A percentile compares a stretch with the other conserved stretches of the same genome.
phyloP scores from a whole-genome alignment of 768 basidiomycete genomes.

The Trametes meyenii region DNA sequence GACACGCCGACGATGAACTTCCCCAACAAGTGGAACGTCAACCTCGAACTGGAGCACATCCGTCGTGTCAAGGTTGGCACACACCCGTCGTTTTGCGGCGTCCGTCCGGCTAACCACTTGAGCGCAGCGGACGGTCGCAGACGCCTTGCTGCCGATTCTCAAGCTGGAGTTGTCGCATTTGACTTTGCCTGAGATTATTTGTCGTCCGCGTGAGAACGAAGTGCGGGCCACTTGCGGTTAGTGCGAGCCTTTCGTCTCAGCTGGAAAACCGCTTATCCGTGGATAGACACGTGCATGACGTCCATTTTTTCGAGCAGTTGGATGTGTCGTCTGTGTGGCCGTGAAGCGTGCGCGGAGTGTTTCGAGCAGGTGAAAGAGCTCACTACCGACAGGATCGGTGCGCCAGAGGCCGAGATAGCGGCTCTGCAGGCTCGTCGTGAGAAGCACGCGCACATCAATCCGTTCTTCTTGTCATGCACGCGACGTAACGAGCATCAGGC shows the following conservation, averaged over 20 bases:
- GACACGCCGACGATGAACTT: constrained; percentile 64
- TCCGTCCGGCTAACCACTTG: not conserved
- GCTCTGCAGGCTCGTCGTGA: constrained; percentile 57
- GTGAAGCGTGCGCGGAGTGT: constrained; percentile 88
- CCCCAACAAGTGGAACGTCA: constrained; percentile 69
- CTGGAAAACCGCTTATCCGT: constrained; percentile 12
- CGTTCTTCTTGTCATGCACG: constrained; percentile 75
- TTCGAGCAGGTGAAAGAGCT: constrained; percentile 68
- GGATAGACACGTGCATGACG: constrained; percentile 87
- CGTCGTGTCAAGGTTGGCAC: constrained; percentile 59
- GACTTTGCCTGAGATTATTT: constrained; percentile 57
- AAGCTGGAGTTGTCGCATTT: constrained; percentile 67
- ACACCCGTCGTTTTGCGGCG: not conserved
- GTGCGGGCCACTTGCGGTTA: constrained; percentile 85
- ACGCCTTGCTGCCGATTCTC: constrained; percentile 67
- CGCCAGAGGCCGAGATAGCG: constrained; percentile 50
- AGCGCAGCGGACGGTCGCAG: constrained; percentile 64
- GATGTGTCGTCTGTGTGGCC: constrained; percentile 90
- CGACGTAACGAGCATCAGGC: constrained; percentile 70
- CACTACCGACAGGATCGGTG: constrained; percentile 54
- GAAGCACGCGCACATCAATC: constrained; percentile 64
- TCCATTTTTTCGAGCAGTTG: constrained; percentile 89
- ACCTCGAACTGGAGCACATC: constrained; percentile 52
- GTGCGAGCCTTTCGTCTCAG: constrained; percentile 28
- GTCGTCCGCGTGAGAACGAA: constrained; percentile 76